Evolutionary conservation across 225 moss, liverwort and hornwort species (phyloP).

Genomic region (Anthoceros angustus): DNA sequence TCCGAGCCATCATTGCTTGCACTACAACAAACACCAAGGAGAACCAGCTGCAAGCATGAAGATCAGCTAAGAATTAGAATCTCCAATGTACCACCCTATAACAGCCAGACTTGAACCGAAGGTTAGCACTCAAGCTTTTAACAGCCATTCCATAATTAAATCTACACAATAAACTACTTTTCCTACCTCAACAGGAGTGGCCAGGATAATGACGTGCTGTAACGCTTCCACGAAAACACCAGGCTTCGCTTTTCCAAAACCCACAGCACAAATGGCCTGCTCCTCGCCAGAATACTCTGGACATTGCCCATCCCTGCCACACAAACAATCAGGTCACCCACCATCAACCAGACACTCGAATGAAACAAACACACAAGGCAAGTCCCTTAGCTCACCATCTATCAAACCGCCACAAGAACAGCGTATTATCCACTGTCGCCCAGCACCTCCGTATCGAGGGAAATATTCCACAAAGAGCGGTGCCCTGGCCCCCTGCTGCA

Average conservation of each 20-base stretch:
- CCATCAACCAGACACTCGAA: background rate
- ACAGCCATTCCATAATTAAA: too few species aligned
- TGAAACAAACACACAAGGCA: background rate
- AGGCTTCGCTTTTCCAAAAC: constrained; percentile 65
- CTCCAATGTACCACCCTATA: background rate
- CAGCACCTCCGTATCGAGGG: constrained; percentile 88
- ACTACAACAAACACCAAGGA: constrained; percentile 97
- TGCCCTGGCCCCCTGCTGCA: constrained; percentile 87
- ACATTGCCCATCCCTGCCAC: constrained; percentile 87
- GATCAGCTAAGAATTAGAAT: background rate
- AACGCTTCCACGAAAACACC: constrained; percentile 95
- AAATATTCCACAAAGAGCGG: constrained; percentile 94
- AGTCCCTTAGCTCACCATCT: constrained; percentile 52
- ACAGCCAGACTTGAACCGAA: background rate
- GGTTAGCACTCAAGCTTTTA: too few species aligned
- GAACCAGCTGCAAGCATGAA: constrained; percentile 68
- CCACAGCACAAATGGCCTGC: constrained; percentile 93
- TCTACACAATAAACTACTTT: background rate
- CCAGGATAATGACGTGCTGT: constrained; percentile 72
- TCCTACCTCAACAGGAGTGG: constrained; percentile 86
- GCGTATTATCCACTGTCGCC: constrained; percentile 95
- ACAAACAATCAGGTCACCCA: background rate
- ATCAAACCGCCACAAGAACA: constrained; percentile 97
- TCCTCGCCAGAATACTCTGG: constrained; percentile 97
- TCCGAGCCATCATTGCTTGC: constrained; percentile 67